phyloP scores from a whole-genome alignment of 2,329 filamentous ascomycete species.

The Raffaelea deltoideospora region DNA sequence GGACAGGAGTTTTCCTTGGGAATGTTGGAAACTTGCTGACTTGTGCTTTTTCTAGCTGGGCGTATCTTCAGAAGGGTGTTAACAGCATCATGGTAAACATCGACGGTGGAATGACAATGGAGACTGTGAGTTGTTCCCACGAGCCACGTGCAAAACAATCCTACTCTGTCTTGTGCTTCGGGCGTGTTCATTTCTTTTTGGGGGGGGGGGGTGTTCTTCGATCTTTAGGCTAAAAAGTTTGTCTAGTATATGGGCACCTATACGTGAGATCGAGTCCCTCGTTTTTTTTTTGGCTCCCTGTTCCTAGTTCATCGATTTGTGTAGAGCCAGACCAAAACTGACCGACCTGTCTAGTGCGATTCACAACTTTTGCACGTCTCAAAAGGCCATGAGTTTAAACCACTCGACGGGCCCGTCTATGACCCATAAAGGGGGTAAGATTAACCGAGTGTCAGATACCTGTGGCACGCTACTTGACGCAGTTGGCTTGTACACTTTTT shows the following conservation, averaged over 20 bases:
- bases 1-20: background rate
- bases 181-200: no score
- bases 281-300: no score
- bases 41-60: conserved; percentile 46
- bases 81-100: conserved; percentile 87
- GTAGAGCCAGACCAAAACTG: background rate
- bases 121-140: conserved; percentile 41
- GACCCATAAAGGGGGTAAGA: conserved; percentile 63
- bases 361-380: conserved; percentile 97
- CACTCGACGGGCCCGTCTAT: no score
- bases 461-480: no score
- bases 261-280: no score
- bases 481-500: no score
- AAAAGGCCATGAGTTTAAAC: conserved; percentile 65
- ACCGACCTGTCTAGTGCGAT: conserved; percentile 46
- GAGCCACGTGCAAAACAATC: no score
- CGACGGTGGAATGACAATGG: conserved; percentile 85
- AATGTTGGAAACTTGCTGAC: conserved; percentile 1
- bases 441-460: no score
- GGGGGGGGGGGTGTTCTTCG: no score
- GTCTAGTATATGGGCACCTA: conserved; percentile 98
- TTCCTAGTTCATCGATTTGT: background rate
- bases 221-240: no score
- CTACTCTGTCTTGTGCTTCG: background rate
- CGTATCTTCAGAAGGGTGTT: conserved; percentile 75